These are phyloP conservation scores for Colletotrichum tamarilloi DNA, from an alignment of 2,329 filamentous ascomycete genomes.

Conservation along the genomic window DNA sequence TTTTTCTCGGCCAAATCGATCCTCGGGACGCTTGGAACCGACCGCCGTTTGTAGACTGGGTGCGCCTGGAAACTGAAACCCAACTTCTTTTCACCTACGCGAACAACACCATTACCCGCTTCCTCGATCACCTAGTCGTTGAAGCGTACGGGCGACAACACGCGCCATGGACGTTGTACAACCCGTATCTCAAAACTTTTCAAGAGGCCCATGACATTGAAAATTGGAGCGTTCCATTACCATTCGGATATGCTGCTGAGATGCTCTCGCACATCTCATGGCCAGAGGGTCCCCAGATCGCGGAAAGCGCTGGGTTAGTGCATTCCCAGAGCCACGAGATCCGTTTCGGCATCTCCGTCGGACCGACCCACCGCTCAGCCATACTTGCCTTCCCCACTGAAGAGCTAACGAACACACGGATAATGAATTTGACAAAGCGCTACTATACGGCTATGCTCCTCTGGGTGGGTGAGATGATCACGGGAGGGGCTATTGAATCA, in stretches of 20 bases:
- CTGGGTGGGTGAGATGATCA: not conserved
- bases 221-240: not conserved
- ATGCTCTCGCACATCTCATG: not conserved
- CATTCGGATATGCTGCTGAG: not conserved
- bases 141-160: not conserved
- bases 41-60: constrained; percentile 15
- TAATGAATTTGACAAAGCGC: not conserved
- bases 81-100: not conserved
- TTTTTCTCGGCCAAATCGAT: not conserved
- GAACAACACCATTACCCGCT: not conserved
- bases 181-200: constrained; percentile 14
- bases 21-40: not conserved
- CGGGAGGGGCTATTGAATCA: not conserved
- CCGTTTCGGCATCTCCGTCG: not conserved
- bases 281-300: not conserved
- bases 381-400: not conserved
- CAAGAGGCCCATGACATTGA: not conserved
- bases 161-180: not conserved
- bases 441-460: constrained; percentile 5
- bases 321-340: not conserved
- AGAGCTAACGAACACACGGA: not conserved
- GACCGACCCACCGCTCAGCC: not conserved
- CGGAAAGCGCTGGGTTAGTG: not conserved
- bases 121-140: constrained; percentile 7
- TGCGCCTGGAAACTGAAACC: not conserved